These are phyloP conservation scores for Nigrospora oryzae DNA, from an alignment of 2,329 filamentous ascomycete species.

Conservation along the genomic window DNA sequence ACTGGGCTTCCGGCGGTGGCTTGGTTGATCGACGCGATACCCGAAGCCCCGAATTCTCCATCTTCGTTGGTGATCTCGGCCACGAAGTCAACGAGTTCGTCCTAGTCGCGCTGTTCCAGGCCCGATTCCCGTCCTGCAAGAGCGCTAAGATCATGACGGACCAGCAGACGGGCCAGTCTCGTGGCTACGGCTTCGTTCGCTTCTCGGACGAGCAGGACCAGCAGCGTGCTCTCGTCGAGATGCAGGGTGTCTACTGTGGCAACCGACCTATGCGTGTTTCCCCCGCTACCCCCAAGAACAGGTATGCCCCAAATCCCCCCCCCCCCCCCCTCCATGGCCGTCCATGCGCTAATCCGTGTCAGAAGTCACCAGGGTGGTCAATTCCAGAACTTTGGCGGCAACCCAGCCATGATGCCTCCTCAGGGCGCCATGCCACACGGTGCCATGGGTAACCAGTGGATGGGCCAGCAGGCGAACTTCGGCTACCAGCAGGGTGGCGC, in stretches of 20 bases:
- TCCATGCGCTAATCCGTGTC: conserved; percentile 3
- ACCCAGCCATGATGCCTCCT: conserved; percentile 26
- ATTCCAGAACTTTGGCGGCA: conserved; percentile 24
- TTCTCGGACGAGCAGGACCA: conserved; percentile 95
- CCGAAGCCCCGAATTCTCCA: conserved; percentile 90
- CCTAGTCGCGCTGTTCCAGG: conserved; percentile 92
- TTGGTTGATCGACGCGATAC: conserved; percentile 93
- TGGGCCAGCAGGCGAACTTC: conserved; percentile 30
- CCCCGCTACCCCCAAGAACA: conserved; percentile 95
- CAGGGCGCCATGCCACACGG: conserved; percentile 32
- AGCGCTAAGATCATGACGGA: conserved; percentile 99
- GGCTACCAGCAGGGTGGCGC: conserved; percentile 28
- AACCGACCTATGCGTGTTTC: conserved; percentile 98
- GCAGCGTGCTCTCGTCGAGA: conserved; percentile 90
- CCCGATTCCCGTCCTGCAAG: conserved; percentile 94
- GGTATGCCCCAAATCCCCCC: conserved; percentile 25
- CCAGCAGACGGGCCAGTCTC: conserved; percentile 93
- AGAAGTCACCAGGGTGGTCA: conserved; percentile 31
- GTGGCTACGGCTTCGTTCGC: conserved; percentile 95
- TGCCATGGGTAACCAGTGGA: conserved; percentile 26
- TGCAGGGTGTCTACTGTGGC: conserved; percentile 99
- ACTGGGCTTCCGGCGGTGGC: conserved; percentile 97
- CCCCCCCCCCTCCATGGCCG: too few species aligned
- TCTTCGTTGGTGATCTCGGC: conserved; percentile 95
- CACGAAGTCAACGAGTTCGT: conserved; percentile 99